Evolutionary conservation across 106 monocot genomes (phyloP).

Genomic region (Acorus gramineus): DNA sequence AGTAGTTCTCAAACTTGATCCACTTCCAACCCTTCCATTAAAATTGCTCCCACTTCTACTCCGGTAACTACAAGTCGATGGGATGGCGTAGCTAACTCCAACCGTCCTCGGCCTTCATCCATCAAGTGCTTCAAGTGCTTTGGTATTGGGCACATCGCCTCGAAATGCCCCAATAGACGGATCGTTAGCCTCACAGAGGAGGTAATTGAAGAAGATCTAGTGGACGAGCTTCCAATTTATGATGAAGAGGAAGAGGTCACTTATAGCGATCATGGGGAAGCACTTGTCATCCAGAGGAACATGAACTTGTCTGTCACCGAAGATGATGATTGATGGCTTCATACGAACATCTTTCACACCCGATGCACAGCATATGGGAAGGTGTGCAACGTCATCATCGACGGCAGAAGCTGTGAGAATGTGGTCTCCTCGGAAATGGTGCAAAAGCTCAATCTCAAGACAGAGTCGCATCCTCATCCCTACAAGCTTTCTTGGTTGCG

Average conservation of each 20-base stretch:
- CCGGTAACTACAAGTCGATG: too few species aligned
- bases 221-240: too few species aligned
- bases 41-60: too few species aligned
- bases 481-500: neutral
- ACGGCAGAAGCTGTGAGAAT: conserved; percentile 4
- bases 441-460: neutral
- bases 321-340: neutral
- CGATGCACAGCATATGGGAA: neutral
- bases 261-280: neutral
- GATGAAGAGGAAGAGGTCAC: neutral
- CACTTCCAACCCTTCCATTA: too few species aligned
- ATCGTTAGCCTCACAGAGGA: neutral
- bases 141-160: neutral
- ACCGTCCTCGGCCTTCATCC: too few species aligned
- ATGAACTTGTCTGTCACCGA: neutral
- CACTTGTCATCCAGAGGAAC: neutral
- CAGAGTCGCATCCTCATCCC: neutral
- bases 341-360: conserved; percentile 1
- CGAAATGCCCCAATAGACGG: neutral
- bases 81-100: too few species aligned
- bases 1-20: neutral
- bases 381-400: neutral
- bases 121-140: neutral
- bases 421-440: neutral
- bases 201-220: too few species aligned